phyloP scores from a whole-genome alignment of 257 asterid genomes.

The Gardenia jasminoides region DNA sequence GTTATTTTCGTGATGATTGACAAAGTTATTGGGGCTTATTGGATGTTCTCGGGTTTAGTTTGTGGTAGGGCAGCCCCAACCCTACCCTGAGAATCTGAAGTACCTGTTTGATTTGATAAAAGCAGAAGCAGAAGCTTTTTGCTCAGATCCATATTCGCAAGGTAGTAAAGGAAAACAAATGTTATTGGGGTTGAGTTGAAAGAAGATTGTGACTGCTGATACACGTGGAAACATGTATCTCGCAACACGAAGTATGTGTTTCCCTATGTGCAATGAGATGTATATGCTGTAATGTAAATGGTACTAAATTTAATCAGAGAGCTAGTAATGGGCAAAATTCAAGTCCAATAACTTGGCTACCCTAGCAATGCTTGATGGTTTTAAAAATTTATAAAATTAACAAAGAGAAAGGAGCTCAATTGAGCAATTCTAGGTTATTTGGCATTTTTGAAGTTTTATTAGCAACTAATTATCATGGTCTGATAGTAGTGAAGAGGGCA shows the following conservation, averaged over 20 bases:
- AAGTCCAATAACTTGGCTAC: conserved; percentile 2
- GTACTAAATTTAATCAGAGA: neutral
- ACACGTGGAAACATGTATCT: neutral
- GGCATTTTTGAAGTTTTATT: neutral
- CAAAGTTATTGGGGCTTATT: neutral
- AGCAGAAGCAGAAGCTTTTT: neutral
- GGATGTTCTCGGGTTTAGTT: neutral
- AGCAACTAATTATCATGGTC: neutral
- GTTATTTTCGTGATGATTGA: neutral
- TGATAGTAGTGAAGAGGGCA: neutral
- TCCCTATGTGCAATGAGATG: neutral
- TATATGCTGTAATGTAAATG: neutral
- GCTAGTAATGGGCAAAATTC: no score
- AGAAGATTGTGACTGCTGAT: neutral
- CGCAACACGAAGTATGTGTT: neutral
- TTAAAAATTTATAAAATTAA: no score
- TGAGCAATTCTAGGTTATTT: neutral
- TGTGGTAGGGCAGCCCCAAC: neutral
- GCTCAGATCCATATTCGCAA: neutral
- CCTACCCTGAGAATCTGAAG: neutral
- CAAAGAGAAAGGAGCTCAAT: neutral
- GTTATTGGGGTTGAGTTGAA: neutral
- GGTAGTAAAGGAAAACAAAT: neutral
- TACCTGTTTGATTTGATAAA: neutral
- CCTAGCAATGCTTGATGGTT: neutral